phyloP scores from a whole-genome alignment of 2,329 filamentous ascomycete species.

The Rhynchosporium secalis region DNA sequence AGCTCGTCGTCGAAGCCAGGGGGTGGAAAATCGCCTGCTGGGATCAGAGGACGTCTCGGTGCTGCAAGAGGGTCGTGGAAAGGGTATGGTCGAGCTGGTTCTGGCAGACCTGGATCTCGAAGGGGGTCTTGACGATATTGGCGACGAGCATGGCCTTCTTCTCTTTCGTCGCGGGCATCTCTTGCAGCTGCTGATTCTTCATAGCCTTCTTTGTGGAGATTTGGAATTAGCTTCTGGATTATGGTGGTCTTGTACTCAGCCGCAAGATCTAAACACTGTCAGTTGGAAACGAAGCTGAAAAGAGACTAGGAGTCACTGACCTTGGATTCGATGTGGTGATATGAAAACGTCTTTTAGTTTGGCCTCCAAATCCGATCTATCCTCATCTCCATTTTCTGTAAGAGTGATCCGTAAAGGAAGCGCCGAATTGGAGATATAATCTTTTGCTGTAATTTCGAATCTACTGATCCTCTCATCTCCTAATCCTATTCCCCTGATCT shows the following conservation, averaged over 20 bases:
- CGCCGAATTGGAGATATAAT: slow-evolving; percentile 66
- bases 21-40: slow-evolving; percentile 74
- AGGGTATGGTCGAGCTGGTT: slow-evolving; percentile 67
- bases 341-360: slow-evolving; percentile 69
- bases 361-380: slow-evolving; percentile 49
- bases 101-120: slow-evolving; percentile 53
- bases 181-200: slow-evolving; percentile 56
- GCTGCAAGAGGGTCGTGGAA: slow-evolving; percentile 65
- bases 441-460: slow-evolving; percentile 71
- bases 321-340: slow-evolving; percentile 63
- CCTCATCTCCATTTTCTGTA: slow-evolving; percentile 49
- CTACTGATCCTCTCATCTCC: slow-evolving; percentile 79
- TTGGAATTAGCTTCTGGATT: slow-evolving; percentile 80
- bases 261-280: slow-evolving; percentile 57
- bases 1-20: slow-evolving; percentile 94
- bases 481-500: slow-evolving; percentile 75
- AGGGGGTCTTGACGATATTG: slow-evolving; percentile 44
- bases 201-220: slow-evolving; percentile 76
- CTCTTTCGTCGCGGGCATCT: slow-evolving; percentile 44
- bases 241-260: slow-evolving; percentile 73
- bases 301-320: slow-evolving; percentile 33
- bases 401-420: slow-evolving; percentile 59
- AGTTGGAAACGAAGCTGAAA: slow-evolving; percentile 5
- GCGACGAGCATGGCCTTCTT: slow-evolving; percentile 46
- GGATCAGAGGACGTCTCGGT: slow-evolving; percentile 62